Evolutionary conservation across 2,329 filamentous ascomycete genomes (phyloP).

Genomic region (Penicillium occitanis): DNA sequence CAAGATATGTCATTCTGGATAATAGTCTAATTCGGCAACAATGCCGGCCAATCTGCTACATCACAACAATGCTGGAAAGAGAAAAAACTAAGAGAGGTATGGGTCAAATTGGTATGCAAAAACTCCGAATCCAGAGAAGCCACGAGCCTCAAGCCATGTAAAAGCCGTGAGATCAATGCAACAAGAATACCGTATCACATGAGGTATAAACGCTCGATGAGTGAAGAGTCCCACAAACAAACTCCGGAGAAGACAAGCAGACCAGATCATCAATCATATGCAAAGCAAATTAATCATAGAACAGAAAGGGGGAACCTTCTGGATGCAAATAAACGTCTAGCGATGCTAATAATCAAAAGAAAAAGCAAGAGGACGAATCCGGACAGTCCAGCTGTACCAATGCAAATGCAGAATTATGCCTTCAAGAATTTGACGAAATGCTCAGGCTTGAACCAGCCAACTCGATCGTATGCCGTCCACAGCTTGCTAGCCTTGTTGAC

Average conservation of each 20-base stretch:
- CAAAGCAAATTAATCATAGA: slow-evolving; percentile 11
- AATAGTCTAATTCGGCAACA: not conserved
- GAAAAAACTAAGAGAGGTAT: not conserved
- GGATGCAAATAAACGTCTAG: slow-evolving; percentile 16
- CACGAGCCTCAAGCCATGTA: slow-evolving; percentile 5
- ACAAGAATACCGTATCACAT: slow-evolving; percentile 10
- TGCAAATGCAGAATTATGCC: slow-evolving; percentile 23
- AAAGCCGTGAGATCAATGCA: slow-evolving; percentile 14
- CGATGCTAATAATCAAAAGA: not conserved
- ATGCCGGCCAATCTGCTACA: not conserved
- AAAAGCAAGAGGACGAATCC: not conserved
- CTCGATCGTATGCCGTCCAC: slow-evolving; percentile 83
- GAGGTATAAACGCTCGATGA: slow-evolving; percentile 12
- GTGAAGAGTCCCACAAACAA: not conserved
- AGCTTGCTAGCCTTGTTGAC: slow-evolving; percentile 96
- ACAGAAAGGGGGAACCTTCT: not conserved
- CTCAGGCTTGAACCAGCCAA: slow-evolving; percentile 72
- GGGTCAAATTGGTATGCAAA: not conserved
- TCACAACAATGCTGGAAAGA: not conserved
- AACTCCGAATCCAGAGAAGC: slow-evolving; percentile 11
- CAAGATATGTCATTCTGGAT: not conserved
- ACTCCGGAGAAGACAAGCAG: not conserved
- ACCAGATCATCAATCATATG: slow-evolving; percentile 17
- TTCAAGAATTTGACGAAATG: slow-evolving; percentile 48
- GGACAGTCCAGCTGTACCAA: slow-evolving; percentile 21